A percentile compares a stretch with the other conserved stretches of the same genome.
These are phyloP conservation scores for Dactylorhiza incarnata DNA, from an alignment of 106 monocot genomes.

Conservation along the genomic window DNA sequence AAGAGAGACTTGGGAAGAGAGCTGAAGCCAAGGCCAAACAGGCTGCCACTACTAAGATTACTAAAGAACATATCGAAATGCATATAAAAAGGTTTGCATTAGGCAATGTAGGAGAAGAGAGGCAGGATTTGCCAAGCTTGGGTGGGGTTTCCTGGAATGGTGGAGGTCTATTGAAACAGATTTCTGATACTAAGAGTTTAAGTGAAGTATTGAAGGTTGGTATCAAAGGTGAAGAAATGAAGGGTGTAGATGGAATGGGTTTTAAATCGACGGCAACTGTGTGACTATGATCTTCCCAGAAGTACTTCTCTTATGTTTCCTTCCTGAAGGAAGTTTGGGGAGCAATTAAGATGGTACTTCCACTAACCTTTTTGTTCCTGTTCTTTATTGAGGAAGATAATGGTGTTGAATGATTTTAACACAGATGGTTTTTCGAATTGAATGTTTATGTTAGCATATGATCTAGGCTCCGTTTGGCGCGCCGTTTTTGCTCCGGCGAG, in stretches of 20 bases:
- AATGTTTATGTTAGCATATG: neutral
- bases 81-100: conserved; percentile 2
- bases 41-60: conserved; percentile 34
- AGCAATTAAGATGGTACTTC: neutral
- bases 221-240: neutral
- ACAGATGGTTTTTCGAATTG: neutral
- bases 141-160: conserved; percentile 2
- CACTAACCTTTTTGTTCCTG: neutral
- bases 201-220: neutral
- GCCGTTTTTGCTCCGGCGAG: too few species aligned
- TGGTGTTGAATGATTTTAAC: neutral
- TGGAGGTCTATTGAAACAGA: neutral
- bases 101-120: conserved; percentile 1
- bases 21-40: conserved; percentile 69
- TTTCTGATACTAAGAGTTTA: neutral
- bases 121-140: neutral
- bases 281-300: neutral
- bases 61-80: conserved; percentile 13
- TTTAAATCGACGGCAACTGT: neutral
- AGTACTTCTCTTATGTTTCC: neutral
- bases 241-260: neutral
- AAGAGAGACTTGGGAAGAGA: conserved; percentile 67
- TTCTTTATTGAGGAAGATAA: neutral
- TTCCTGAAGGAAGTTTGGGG: neutral
- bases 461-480: too few species aligned